These are phyloP conservation scores for Punica granatum DNA, from an alignment of 345 rosid species.

Conservation along the genomic window DNA sequence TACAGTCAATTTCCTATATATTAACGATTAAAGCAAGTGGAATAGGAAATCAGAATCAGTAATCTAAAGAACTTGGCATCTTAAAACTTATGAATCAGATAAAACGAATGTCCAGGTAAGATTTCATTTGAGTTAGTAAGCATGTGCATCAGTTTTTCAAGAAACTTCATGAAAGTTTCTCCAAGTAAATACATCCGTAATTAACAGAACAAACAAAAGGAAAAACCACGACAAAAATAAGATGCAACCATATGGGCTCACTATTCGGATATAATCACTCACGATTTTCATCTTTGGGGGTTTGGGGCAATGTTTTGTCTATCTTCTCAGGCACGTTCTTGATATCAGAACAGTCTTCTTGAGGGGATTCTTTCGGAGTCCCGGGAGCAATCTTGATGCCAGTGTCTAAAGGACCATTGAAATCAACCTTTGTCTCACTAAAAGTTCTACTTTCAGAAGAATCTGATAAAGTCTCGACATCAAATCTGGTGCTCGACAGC, in stretches of 20 bases:
- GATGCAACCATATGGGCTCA: not conserved
- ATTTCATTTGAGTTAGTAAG: not conserved
- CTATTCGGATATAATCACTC: conserved; percentile 19
- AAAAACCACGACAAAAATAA: conserved; percentile 6
- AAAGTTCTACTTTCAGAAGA: conserved; percentile 36
- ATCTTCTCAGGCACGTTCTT: conserved; percentile 38
- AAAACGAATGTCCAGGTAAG: too few species aligned
- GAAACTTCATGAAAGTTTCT: not conserved
- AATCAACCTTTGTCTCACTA: conserved; percentile 10
- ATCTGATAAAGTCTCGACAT: conserved; percentile 35
- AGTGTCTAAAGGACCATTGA: conserved; percentile 4
- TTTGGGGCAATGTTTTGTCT: conserved; percentile 35
- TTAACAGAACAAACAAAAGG: not conserved
- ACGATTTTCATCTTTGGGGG: conserved; percentile 46
- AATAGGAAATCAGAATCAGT: not conserved
- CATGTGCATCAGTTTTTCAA: not conserved
- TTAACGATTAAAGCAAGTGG: not conserved
- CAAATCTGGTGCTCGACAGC: conserved; percentile 28
- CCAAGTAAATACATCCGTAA: not conserved
- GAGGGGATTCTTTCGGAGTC: conserved; percentile 28
- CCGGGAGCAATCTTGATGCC: conserved; percentile 18
- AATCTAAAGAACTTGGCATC: not conserved
- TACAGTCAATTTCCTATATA: not conserved
- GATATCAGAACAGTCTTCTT: conserved; percentile 30
- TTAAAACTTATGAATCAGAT: not conserved